Evolutionary conservation across 805 yeast species (phyloP), one percentile per base, ranked within the genome.

Genomic region (Myxozyma nipponensis): DNA sequence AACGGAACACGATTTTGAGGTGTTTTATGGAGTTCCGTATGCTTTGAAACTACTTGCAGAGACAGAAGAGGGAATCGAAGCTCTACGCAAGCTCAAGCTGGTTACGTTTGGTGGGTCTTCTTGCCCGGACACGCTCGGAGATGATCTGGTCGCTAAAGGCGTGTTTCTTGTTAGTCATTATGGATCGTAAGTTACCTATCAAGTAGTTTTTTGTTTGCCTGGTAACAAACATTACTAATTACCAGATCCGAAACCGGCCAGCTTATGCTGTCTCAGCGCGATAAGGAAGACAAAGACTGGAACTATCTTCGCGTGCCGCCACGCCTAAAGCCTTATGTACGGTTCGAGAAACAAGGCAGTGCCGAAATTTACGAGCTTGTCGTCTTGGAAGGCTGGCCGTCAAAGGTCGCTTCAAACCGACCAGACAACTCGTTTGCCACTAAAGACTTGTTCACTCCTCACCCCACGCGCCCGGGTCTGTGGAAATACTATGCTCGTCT

Each of bases 231-330:
- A n/a, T n/a, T n/a, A n/a, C n/a, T n/a, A n/a, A n/a, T n/a, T n/a
- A n/a, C n/a, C n/a, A n/a, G n/a, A n/a, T 46, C 54, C 10, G 54
- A 50, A 25, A 42, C 48, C 13, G 54, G 54, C 24, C 51, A 47
- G 35, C 47, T 50, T 15, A 42, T 50, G 19, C 42, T 47, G 5
- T 49, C 52, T 13, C n/a, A 15, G 7, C 26, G 52, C 7, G 44
- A 44, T 4, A 9, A 22, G 15, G 52, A 26, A 4, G 52, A 49
- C 32, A 49, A 28, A 18, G 49, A 26, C 13, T 49, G 52, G 52
- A 44, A 42, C 26, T 49, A 44, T 21, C 40, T 49, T 4, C 40
- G 52, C 19, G 23, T 49, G 15, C 15, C 26, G 15, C 39, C 13
- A 2, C 17, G 26, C 17, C 38, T 39, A 15, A 38, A 25, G 18